These are phyloP conservation scores for Rhodotorula mucilaginosa DNA, from an alignment of 1,284 basidiomycete genomes.

Conservation along the genomic window DNA sequence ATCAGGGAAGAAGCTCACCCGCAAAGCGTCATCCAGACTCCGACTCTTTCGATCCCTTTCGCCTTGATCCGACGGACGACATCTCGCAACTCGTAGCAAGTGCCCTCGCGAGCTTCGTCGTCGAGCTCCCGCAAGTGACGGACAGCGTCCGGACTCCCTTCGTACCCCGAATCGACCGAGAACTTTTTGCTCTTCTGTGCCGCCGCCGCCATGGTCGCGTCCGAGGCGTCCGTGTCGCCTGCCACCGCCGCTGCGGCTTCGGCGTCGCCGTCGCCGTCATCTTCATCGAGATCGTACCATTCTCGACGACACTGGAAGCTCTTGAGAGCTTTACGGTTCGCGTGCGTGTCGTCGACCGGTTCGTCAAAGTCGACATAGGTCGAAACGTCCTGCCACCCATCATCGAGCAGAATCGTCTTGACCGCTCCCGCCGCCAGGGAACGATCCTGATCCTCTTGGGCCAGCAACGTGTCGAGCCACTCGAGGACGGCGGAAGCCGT, in stretches of 20 bases:
- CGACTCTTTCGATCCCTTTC: slow-evolving; percentile 34
- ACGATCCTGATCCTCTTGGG: neutral
- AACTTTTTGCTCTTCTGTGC: neutral
- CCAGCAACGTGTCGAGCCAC: slow-evolving; percentile 19
- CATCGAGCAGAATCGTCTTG: slow-evolving; percentile 41
- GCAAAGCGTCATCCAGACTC: slow-evolving; percentile 43
- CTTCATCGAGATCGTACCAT: slow-evolving; percentile 19
- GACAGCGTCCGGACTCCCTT: neutral
- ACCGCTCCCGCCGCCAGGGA: slow-evolving; percentile 11
- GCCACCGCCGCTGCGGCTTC: too few relatives aligned
- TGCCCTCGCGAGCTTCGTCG: slow-evolving; percentile 11
- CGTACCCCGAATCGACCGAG: slow-evolving; percentile 11
- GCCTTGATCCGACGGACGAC: slow-evolving; percentile 27
- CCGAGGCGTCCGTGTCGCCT: neutral
- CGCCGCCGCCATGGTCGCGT: neutral
- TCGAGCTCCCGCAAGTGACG: neutral
- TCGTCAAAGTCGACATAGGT: slow-evolving; percentile 8
- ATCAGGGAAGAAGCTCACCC: slow-evolving; percentile 17
- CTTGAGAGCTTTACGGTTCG: slow-evolving; percentile 10
- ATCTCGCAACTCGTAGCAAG: slow-evolving; percentile 17
- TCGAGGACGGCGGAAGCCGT: slow-evolving; percentile 27
- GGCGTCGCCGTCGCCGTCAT: neutral
- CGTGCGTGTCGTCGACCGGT: neutral
- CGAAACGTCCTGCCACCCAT: slow-evolving; percentile 42
- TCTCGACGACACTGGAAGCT: slow-evolving; percentile 17